These are phyloP conservation scores for barrel medic (Medicago truncatula) DNA, from an alignment of 306 rosid species.

Conservation along the genomic window DNA sequence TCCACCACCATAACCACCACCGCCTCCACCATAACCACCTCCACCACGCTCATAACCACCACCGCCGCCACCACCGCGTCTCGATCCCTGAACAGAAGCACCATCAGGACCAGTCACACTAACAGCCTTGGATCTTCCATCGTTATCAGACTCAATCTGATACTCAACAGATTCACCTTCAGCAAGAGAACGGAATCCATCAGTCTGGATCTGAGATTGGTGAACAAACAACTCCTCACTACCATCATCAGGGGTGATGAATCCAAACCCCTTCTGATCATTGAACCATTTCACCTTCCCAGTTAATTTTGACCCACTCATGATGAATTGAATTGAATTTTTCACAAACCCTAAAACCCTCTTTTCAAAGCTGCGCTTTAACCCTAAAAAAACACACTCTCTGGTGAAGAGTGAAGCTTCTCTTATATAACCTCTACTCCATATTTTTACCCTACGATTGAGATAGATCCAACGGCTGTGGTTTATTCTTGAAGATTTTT, in stretches of 20 bases:
- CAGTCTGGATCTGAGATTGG: constrained; percentile 76
- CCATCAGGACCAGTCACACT: constrained; percentile 82
- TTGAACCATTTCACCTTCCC: constrained; percentile 97
- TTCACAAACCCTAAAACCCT: constrained; percentile 1
- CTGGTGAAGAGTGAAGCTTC: background rate
- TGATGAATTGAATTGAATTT: background rate
- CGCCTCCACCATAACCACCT: constrained; percentile 34
- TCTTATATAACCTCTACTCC: constrained; percentile 18
- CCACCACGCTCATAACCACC: constrained; percentile 2
- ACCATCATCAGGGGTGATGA: constrained; percentile 84
- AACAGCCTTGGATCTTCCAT: constrained; percentile 83
- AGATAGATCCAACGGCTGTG: background rate
- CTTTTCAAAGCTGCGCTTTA: constrained; percentile 13
- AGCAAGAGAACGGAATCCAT: constrained; percentile 79
- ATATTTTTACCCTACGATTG: background rate
- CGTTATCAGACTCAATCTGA: constrained; percentile 57
- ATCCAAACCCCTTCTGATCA: constrained; percentile 85
- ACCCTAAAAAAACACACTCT: constrained; percentile 6
- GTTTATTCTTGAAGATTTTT: background rate
- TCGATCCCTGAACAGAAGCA: constrained; percentile 62
- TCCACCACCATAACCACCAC: background rate
- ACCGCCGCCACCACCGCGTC: constrained; percentile 50
- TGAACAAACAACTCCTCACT: constrained; percentile 85
- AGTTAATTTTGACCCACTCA: constrained; percentile 54
- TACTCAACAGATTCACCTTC: constrained; percentile 86